phyloP scores from a whole-genome alignment of 1,284 basidiomycete genomes.

The Vanrija sp. region DNA sequence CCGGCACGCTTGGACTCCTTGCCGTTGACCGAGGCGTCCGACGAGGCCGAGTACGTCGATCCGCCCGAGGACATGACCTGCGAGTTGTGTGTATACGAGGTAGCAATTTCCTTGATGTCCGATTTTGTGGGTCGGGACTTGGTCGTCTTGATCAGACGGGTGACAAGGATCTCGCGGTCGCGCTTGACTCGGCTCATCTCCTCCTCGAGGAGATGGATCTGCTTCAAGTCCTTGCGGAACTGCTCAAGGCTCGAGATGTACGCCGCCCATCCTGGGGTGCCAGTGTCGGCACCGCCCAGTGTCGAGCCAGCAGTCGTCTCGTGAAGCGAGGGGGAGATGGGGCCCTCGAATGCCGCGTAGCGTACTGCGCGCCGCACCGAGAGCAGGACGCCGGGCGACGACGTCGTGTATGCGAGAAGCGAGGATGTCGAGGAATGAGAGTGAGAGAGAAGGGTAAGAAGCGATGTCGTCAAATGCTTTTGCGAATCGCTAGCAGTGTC shows the following conservation, averaged over 20 bases:
- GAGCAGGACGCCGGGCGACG: constrained; percentile 45
- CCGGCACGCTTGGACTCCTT: constrained; percentile 42
- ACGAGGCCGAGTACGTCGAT: constrained; percentile 27
- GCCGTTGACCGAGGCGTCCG: constrained; percentile 21
- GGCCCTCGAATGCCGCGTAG: constrained; percentile 48
- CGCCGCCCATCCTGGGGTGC: constrained; percentile 43
- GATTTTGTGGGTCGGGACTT: constrained; percentile 45
- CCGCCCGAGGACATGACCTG: constrained; percentile 25
- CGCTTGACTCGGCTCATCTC: constrained; percentile 47
- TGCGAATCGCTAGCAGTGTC: constrained; percentile 40
- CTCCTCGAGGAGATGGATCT: constrained; percentile 49
- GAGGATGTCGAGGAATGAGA: constrained; percentile 49
- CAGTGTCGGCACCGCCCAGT: constrained; percentile 16
- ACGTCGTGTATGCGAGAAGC: constrained; percentile 48
- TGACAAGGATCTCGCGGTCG: constrained; percentile 48
- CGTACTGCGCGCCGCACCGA: constrained; percentile 44
- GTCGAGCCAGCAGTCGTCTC: constrained; percentile 1
- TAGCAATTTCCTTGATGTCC: constrained; percentile 41
- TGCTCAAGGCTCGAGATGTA: constrained; percentile 43
- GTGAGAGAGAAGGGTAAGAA: constrained; percentile 47
- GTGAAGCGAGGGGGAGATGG: constrained; percentile 25
- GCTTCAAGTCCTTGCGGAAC: constrained; percentile 48
- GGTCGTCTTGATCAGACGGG: constrained; percentile 47
- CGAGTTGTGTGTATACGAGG: constrained; percentile 17
- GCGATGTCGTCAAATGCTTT: constrained; percentile 42